Evolutionary conservation across 192 early-diverging fungal species (phyloP), one percentile per base, ranked within the genome.

Genomic region (Podila clonocystis): DNA sequence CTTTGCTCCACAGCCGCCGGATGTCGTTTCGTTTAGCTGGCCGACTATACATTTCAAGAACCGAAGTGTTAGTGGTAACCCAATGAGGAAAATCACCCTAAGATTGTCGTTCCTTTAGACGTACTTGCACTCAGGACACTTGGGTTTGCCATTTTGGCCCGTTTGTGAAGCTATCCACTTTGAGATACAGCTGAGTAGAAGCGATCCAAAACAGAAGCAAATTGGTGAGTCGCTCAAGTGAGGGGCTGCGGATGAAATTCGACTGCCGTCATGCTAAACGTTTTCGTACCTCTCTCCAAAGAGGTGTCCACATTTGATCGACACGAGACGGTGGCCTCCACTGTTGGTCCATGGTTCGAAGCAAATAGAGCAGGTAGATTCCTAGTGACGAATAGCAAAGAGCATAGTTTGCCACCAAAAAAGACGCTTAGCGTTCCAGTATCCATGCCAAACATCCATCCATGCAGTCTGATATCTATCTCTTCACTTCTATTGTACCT

Each of bases 91-190:
- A 22, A 9, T 2, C 17, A 9, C 45, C 15, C 24, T 34, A 45
- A 58, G 28, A 3, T 12, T 3, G 20, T 67, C 19, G 15, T 29
- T 28, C 19, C n/a, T 2, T 12, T 1, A 17, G 24, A 66, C 82
- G 28, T 75, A 83, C 82, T 83, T 83, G 82, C 82, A 83, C 50
- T 83, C 82, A n/a, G 82, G 82, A 62, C 82, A 83, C 58, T 79
- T 78, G 19, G 63, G 59, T 20, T 2, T 3, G 0, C 72, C 64
- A 4, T 65, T 57, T 55, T 66, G 66, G 13, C 52, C 52, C 2
- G n/a, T 38, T 4, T 41, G 34, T 38, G 66, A 66, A 0, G 58
- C 38, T 28, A 83, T 74, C 82, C 82, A 83, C 38, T 83, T 79
- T 19, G 60, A 12, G 29, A 83, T 83, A 24, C 82, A 83, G 28